Base-by-base conservation (phyloP, 805 yeast species). In the Pichia membranifaciens region DNA sequence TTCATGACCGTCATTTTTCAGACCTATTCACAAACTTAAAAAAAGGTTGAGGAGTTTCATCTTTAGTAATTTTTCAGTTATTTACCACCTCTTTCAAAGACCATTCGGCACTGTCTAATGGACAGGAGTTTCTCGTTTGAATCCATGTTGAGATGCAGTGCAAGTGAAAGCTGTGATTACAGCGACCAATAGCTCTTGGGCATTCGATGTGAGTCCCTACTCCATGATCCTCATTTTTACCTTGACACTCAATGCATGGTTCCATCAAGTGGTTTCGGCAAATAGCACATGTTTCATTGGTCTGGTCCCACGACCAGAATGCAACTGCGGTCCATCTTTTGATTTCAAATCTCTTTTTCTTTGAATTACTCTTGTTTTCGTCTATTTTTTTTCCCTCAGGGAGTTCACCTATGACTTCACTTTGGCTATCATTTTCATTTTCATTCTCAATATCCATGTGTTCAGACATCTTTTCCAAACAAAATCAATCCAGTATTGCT, bases 261-360 rank as follows among this genome's bases (percentile, higher is more conserved):
- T 93, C 99, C 99, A 93, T 93, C 56, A 93, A 76, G 67, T 91
- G 97, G 67, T 91, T 93, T 63, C 98, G 78, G 75, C 99, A 93
- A 64, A 93, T 93, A 35, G 99, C 98, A 73, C 99, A 93, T 47
- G 87, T 88, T 54, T 95, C 99, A 47, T 60, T 61, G 47, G 59
- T 72, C 70, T 61, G 72, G 69, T 76, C 96, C 99, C 99, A 93
- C 0, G 97, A 88, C 99, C 99, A 93, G 64, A 93, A 88, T n/a
- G 98, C 98, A 42, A 93, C 99, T 0, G 98, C 98, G 13, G 96
- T 89, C 98, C 99, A 91, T 72, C 90, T 93, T 63, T 88, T 87
- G 36, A 93, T 90, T 64, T 91, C 97, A 58, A 93, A 90, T 58
- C 87, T 76, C 64, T 84, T 85, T 70, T 84, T 80, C 51, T 64